Conservation (phyloP, 257 asterid species). For the Jasminum sambac region DNA sequence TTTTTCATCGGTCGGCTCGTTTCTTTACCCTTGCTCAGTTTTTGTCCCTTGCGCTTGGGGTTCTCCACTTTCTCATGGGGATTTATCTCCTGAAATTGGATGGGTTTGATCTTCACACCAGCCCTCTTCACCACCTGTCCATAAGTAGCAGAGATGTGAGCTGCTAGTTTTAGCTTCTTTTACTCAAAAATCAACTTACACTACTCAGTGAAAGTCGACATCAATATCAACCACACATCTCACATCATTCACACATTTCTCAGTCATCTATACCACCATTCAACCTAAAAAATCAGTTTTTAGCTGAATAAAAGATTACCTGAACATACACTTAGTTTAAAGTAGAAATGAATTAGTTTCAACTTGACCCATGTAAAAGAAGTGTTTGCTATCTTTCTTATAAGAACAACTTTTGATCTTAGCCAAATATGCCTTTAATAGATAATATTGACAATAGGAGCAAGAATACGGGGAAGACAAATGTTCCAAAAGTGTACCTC, state of each 20-base stretch:
- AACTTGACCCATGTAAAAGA: neutral
- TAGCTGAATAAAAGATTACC: too few species aligned
- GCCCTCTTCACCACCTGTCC: slow-evolving; percentile 79
- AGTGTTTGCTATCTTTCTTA: neutral
- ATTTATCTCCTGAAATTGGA: slow-evolving; percentile 56
- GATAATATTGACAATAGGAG: neutral
- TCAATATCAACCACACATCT: too few species aligned
- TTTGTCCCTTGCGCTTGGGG: neutral
- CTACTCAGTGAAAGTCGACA: too few species aligned
- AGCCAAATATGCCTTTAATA: neutral
- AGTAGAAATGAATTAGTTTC: neutral
- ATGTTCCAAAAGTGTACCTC: slow-evolving; percentile 46
- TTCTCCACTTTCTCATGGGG: slow-evolving; percentile 47
- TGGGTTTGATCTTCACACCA: slow-evolving; percentile 77
- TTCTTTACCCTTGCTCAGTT: neutral
- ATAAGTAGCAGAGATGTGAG: slow-evolving; percentile 13
- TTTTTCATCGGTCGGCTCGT: neutral
- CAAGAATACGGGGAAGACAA: neutral
- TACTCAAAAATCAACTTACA: too few species aligned
- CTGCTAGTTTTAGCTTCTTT: neutral
- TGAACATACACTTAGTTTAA: neutral
- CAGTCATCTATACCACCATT: too few species aligned
- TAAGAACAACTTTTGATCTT: neutral
- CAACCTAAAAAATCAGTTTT: too few species aligned
- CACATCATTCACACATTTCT: too few species aligned